Conservation (phyloP, 441 rosid genomes). For the Macaranga tanarius region DNA sequence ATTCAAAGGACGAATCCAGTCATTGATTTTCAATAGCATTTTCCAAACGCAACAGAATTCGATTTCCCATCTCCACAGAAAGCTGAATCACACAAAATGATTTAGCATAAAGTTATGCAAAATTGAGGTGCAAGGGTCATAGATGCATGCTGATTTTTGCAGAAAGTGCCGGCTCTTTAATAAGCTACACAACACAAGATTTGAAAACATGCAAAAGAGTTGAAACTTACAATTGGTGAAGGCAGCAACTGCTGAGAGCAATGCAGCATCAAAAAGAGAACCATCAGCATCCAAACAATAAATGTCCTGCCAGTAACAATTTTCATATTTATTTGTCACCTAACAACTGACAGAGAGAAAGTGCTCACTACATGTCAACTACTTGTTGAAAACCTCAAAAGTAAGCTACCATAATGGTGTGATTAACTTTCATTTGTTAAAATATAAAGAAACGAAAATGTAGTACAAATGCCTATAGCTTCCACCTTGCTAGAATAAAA, state of each 20-base stretch:
- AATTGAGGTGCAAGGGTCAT: constrained; percentile 6
- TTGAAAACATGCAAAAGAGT: background rate
- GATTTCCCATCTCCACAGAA: background rate
- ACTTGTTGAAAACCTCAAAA: background rate
- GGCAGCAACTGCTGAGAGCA: constrained; percentile 86
- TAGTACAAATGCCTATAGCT: background rate
- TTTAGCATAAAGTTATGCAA: background rate
- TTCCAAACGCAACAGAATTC: background rate
- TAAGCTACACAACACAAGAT: background rate
- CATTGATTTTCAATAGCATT: background rate
- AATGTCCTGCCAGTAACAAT: constrained; percentile 57
- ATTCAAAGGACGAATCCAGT: background rate
- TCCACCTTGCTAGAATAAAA: background rate
- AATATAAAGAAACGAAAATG: constrained; percentile 1
- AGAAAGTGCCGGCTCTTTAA: background rate
- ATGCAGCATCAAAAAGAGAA: constrained; percentile 86
- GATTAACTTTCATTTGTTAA: background rate
- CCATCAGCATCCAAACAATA: constrained; percentile 97
- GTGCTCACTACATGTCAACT: background rate
- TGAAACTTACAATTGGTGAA: constrained; percentile 63
- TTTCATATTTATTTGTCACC: background rate
- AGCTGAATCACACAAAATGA: background rate
- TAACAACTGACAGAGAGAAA: background rate
- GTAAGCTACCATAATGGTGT: background rate
- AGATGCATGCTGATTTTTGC: constrained; percentile 8